These are phyloP conservation scores for Rosellinia necatrix DNA, from an alignment of 2,329 filamentous ascomycete species.

Conservation along the genomic window DNA sequence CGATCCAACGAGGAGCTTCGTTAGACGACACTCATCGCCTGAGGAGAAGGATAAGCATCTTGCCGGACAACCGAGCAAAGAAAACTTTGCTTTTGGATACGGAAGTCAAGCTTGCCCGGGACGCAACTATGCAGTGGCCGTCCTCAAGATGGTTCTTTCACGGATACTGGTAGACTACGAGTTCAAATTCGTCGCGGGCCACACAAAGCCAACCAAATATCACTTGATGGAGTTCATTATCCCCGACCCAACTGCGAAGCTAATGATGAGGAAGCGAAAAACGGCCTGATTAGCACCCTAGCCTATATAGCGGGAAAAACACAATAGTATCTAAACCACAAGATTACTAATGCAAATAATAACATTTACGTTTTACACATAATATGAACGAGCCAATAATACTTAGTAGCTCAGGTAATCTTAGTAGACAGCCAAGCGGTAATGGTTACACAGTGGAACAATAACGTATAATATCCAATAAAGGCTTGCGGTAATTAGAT, in stretches of 20 bases:
- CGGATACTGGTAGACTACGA: slow-evolving; percentile 10
- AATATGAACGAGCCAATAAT: no score
- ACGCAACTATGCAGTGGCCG: slow-evolving; percentile 13
- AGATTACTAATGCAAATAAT: not conserved
- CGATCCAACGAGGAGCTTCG: slow-evolving; percentile 8
- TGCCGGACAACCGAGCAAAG: slow-evolving; percentile 8
- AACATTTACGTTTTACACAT: not conserved
- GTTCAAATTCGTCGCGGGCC: not conserved
- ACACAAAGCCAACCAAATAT: not conserved
- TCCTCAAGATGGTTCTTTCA: slow-evolving; percentile 25
- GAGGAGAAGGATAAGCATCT: slow-evolving; percentile 16
- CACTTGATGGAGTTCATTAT: slow-evolving; percentile 15
- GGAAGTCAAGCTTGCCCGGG: slow-evolving; percentile 24
- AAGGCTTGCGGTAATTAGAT: no score
- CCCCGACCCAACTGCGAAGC: slow-evolving; percentile 3
- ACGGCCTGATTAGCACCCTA: not conserved
- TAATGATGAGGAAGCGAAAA: slow-evolving; percentile 15
- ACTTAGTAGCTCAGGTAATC: no score
- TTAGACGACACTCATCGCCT: slow-evolving; percentile 14
- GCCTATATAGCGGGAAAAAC: not conserved
- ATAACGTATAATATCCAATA: no score
- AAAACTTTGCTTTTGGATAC: slow-evolving; percentile 23
- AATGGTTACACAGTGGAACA: no score
- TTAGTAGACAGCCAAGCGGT: no score
- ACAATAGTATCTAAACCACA: not conserved